phyloP scores from a whole-genome alignment of 2,329 filamentous ascomycete genomes.

The Decorospora gaudefroyi region DNA sequence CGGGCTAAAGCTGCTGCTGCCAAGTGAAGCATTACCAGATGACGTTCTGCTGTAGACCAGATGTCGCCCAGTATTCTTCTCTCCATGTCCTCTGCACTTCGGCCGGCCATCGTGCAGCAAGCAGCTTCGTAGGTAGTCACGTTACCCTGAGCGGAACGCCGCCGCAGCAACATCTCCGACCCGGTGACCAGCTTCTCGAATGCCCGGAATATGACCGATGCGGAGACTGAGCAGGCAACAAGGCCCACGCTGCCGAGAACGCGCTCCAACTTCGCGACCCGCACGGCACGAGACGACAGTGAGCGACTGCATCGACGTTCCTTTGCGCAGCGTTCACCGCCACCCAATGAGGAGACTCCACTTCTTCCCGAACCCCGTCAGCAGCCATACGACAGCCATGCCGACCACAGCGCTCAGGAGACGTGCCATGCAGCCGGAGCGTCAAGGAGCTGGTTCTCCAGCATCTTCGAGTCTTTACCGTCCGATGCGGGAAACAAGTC shows the following conservation, averaged over 20 bases:
- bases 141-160: constrained; percentile 8
- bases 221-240: constrained; percentile 25
- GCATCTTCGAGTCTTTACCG: constrained; percentile 19
- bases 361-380: constrained; percentile 26
- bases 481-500: constrained; percentile 13
- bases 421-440: constrained; percentile 13
- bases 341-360: constrained; percentile 42
- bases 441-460: constrained; percentile 34
- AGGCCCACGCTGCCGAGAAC: constrained; percentile 40
- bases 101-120: neutral
- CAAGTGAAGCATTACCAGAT: constrained; percentile 20
- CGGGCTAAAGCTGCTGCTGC: constrained; percentile 30
- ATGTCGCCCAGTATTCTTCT: constrained; percentile 1
- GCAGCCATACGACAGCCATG: constrained; percentile 25
- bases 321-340: constrained; percentile 32
- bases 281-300: constrained; percentile 52
- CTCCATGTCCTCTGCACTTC: constrained; percentile 5
- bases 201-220: constrained; percentile 34
- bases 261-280: constrained; percentile 52
- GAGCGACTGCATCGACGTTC: constrained; percentile 52
- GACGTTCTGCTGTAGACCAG: too few relatives aligned
- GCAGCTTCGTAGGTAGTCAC: too few relatives aligned
- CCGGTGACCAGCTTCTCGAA: constrained; percentile 20
- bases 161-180: constrained; percentile 19
- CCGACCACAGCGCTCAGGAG: constrained; percentile 1